phyloP scores from a whole-genome alignment of 371 early-diverging fungal genomes.

The Umbelopsis sp. region DNA sequence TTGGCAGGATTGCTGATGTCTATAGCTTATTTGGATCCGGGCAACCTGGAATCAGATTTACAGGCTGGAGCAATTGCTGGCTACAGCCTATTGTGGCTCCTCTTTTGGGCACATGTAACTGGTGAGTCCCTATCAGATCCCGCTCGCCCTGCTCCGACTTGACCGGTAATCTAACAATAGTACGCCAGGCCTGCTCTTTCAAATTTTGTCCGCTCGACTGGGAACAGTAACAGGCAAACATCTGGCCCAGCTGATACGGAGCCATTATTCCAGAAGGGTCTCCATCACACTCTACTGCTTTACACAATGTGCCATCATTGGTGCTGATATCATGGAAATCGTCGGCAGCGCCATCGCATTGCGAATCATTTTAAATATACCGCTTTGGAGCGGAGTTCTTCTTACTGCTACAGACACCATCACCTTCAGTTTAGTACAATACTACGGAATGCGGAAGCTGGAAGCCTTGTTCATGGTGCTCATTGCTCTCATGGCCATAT shows the following conservation, averaged over 20 bases:
- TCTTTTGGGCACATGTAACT: slow-evolving; percentile 65
- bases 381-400: slow-evolving; percentile 68
- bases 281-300: slow-evolving; percentile 60
- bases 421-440: slow-evolving; percentile 64
- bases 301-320: slow-evolving; percentile 77
- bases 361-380: slow-evolving; percentile 62
- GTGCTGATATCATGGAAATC: slow-evolving; percentile 77
- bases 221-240: slow-evolving; percentile 76
- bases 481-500: slow-evolving; percentile 65
- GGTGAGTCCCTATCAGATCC: slow-evolving; percentile 25
- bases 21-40: slow-evolving; percentile 77
- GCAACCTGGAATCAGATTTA: slow-evolving; percentile 75
- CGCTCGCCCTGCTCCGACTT: not conserved
- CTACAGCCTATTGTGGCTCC: slow-evolving; percentile 66
- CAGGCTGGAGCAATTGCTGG: slow-evolving; percentile 71
- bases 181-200: slow-evolving; percentile 60
- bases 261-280: slow-evolving; percentile 50
- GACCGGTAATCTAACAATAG: slow-evolving; percentile 16
- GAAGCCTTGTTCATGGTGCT: slow-evolving; percentile 69
- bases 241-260: slow-evolving; percentile 61
- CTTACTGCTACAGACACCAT: slow-evolving; percentile 75
- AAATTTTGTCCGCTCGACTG: slow-evolving; percentile 67
- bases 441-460: slow-evolving; percentile 67
- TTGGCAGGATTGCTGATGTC: slow-evolving; percentile 53
- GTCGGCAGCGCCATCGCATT: slow-evolving; percentile 79